Evolutionary conservation across 2,329 filamentous ascomycete genomes (phyloP).

Genomic region (Chaetomium olivaceum): DNA sequence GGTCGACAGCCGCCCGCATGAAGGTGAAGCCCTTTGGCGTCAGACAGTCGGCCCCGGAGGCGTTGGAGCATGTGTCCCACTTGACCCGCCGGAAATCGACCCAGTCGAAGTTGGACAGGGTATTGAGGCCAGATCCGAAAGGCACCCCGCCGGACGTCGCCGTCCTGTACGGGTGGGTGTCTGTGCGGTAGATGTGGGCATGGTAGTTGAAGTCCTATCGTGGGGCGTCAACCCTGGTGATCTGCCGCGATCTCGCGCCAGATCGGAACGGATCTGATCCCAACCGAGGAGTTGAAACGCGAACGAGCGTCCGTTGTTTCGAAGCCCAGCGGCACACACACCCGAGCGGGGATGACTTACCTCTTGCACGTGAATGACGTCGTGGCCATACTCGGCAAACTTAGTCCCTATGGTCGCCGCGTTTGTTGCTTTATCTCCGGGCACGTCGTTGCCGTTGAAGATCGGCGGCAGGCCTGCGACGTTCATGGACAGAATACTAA

Average conservation of each 20-base stretch:
- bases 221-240: too few species aligned
- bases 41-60: slow-evolving; percentile 60
- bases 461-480: slow-evolving; percentile 45
- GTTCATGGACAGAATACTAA: slow-evolving; percentile 31
- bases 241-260: not conserved
- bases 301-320: not conserved
- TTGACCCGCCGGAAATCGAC: slow-evolving; percentile 57
- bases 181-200: slow-evolving; percentile 58
- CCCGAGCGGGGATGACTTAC: slow-evolving; percentile 35
- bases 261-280: not conserved
- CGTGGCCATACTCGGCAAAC: slow-evolving; percentile 58
- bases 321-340: not conserved
- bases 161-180: slow-evolving; percentile 61
- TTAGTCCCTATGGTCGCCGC: slow-evolving; percentile 56
- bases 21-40: slow-evolving; percentile 71
- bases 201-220: slow-evolving; percentile 67
- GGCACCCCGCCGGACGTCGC: slow-evolving; percentile 64
- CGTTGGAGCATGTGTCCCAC: slow-evolving; percentile 60
- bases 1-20: slow-evolving; percentile 57
- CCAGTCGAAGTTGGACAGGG: slow-evolving; percentile 60
- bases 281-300: not conserved
- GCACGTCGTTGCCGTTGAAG: slow-evolving; percentile 60
- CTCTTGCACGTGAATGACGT: slow-evolving; percentile 67
- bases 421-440: slow-evolving; percentile 62
- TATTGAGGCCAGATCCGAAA: slow-evolving; percentile 66